These are phyloP conservation scores for Abrus precatorius DNA, from an alignment of 306 rosid species.

Conservation along the genomic window DNA sequence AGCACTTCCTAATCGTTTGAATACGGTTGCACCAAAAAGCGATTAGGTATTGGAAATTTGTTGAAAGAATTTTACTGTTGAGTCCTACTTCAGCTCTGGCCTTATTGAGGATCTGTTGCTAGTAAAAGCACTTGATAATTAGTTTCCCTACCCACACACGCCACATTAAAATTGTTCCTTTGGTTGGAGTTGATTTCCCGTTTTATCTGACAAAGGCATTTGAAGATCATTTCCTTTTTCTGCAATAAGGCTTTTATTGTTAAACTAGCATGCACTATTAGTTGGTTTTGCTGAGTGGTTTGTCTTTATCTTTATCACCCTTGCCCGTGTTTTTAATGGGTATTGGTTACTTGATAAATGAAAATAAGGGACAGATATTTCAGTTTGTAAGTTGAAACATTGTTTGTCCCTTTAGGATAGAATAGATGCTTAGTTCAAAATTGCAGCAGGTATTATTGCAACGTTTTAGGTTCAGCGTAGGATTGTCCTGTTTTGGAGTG, in stretches of 20 bases:
- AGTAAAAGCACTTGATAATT: not conserved
- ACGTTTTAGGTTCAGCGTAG: not conserved
- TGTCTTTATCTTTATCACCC: not conserved
- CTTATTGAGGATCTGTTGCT: not conserved
- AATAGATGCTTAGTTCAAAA: not conserved
- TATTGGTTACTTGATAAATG: not conserved
- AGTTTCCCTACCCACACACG: not conserved
- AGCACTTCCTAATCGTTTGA: not conserved
- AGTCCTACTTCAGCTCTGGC: constrained; percentile 5
- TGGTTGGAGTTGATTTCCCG: not conserved
- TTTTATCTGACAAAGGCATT: not conserved
- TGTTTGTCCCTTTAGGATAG: not conserved
- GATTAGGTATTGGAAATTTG: not conserved
- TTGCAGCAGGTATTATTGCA: not conserved
- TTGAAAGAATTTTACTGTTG: constrained; percentile 1
- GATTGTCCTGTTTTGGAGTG: not conserved
- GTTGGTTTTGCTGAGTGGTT: not conserved
- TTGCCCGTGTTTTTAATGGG: not conserved
- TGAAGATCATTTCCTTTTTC: constrained; percentile 10
- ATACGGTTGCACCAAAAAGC: not conserved
- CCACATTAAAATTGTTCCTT: not conserved
- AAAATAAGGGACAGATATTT: constrained; percentile 1
- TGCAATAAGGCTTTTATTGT: not conserved
- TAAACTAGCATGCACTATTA: not conserved
- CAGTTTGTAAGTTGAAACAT: constrained; percentile 6